Percentiles rank a stretch among this genome's conserved stretches.
Evolutionary conservation across 306 rosid genomes (phyloP).

Genomic region (Ceratonia siliqua): DNA sequence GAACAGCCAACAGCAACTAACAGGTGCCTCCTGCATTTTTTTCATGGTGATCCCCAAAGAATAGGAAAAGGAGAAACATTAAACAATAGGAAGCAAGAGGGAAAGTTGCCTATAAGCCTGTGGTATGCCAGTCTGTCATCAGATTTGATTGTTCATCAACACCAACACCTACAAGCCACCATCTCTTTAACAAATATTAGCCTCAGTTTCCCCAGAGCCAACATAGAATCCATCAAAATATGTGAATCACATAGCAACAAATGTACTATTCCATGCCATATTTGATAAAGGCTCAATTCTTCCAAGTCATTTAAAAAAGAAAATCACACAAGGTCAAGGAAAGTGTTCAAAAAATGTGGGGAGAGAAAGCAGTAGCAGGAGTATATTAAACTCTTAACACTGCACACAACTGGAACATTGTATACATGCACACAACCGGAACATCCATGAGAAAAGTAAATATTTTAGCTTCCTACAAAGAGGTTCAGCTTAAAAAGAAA

Average conservation of each 20-base stretch:
- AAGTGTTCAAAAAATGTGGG: constrained; percentile 4
- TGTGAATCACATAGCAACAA: background rate
- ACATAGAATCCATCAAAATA: background rate
- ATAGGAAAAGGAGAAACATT: background rate
- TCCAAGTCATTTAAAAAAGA: constrained; percentile 17
- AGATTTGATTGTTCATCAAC: constrained; percentile 21
- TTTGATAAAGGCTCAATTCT: constrained; percentile 17
- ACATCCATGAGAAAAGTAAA: constrained; percentile 27
- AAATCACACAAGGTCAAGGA: constrained; percentile 5
- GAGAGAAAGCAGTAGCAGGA: constrained; percentile 12
- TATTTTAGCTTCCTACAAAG: constrained; percentile 23
- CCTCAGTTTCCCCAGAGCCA: background rate
- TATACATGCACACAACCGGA: constrained; percentile 22
- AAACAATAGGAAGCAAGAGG: background rate
- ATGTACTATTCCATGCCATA: background rate
- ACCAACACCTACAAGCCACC: background rate
- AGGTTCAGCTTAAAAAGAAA: constrained; percentile 30
- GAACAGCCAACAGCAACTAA: background rate
- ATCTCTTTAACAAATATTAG: background rate
- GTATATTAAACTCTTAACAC: constrained; percentile 16
- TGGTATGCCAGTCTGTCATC: constrained; percentile 2
- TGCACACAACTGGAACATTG: constrained; percentile 19
- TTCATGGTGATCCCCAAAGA: background rate
- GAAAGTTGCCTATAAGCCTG: background rate
- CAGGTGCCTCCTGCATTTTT: background rate